Evolutionary conservation across 495 filamentous ascomycete species (phyloP).

Genomic region (Xeromyces bisporus): DNA sequence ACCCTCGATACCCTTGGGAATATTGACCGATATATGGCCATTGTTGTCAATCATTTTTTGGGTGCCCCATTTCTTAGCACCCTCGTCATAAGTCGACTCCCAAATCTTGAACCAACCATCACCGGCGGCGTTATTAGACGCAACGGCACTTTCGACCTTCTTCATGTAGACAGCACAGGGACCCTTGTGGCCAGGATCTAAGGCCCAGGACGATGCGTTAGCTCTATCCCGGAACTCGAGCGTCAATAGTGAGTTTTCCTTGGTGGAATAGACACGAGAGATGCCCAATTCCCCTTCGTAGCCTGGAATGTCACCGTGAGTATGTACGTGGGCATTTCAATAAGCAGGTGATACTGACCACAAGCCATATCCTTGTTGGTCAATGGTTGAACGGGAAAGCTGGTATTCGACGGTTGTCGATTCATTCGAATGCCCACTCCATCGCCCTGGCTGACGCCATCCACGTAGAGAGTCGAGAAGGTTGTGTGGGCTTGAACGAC

Average conservation of each 20-base stretch:
- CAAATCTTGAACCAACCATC: constrained; percentile 71
- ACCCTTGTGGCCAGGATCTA: constrained; percentile 49
- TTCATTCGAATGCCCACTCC: constrained; percentile 55
- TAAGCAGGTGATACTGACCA: constrained; percentile 26
- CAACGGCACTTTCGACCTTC: constrained; percentile 30
- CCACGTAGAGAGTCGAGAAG: constrained; percentile 48
- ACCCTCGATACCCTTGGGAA: constrained; percentile 41
- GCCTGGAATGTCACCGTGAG: constrained; percentile 19
- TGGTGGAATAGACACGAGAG: constrained; percentile 37
- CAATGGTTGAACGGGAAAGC: constrained; percentile 31
- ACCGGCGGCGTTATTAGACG: constrained; percentile 31
- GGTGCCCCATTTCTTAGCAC: constrained; percentile 43
- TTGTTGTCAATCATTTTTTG: constrained; percentile 45
- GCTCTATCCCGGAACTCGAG: constrained; percentile 47
- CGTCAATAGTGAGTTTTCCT: constrained; percentile 36
- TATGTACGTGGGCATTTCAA: background rate
- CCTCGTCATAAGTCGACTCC: constrained; percentile 43
- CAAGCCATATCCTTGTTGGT: constrained; percentile 50
- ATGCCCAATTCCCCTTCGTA: constrained; percentile 38
- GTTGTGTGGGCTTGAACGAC: constrained; percentile 39
- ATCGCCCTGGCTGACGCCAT: constrained; percentile 47
- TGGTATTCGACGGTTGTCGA: constrained; percentile 28
- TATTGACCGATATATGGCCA: constrained; percentile 40
- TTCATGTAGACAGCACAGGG: constrained; percentile 64
- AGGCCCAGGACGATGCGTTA: constrained; percentile 35